These are phyloP conservation scores for Malassezia vespertilionis DNA, from an alignment of 1,284 basidiomycete species.

Conservation along the genomic window DNA sequence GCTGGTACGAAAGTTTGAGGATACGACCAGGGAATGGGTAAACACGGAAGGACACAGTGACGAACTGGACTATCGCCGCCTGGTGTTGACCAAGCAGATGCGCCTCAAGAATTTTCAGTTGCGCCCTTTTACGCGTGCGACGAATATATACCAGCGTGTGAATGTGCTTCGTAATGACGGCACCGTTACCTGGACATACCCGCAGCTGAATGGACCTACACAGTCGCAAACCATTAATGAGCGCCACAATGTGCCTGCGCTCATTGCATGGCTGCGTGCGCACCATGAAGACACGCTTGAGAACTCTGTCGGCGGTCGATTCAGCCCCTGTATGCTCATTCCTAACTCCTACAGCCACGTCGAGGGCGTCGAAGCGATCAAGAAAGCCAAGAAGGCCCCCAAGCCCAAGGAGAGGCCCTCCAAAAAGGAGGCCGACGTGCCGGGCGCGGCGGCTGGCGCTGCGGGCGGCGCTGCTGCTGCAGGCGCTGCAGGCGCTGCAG, in stretches of 20 bases:
- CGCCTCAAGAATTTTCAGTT: slow-evolving; percentile 44
- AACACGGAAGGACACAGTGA: slow-evolving; percentile 23
- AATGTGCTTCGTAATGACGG: slow-evolving; percentile 38
- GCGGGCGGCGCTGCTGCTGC: slow-evolving; percentile 20
- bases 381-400: slow-evolving; percentile 18
- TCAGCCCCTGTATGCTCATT: slow-evolving; percentile 18
- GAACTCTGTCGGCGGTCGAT: slow-evolving; percentile 31
- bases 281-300: slow-evolving; percentile 44
- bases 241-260: slow-evolving; percentile 36
- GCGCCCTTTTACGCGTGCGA: slow-evolving; percentile 34
- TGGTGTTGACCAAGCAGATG: slow-evolving; percentile 39
- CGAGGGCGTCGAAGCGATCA: not conserved
- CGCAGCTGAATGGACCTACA: slow-evolving; percentile 32
- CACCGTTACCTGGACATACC: slow-evolving; percentile 40
- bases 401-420: slow-evolving; percentile 10
- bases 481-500: slow-evolving; percentile 9
- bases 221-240: slow-evolving; percentile 32
- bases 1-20: slow-evolving; percentile 35
- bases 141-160: slow-evolving; percentile 41
- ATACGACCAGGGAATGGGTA: slow-evolving; percentile 36
- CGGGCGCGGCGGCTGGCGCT: slow-evolving; percentile 16
- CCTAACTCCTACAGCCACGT: not conserved
- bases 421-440: slow-evolving; percentile 1
- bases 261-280: slow-evolving; percentile 42
- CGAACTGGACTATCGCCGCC: slow-evolving; percentile 31